phyloP scores from a whole-genome alignment of 192 early-diverging fungal species.

The Linnemannia hyalina region DNA sequence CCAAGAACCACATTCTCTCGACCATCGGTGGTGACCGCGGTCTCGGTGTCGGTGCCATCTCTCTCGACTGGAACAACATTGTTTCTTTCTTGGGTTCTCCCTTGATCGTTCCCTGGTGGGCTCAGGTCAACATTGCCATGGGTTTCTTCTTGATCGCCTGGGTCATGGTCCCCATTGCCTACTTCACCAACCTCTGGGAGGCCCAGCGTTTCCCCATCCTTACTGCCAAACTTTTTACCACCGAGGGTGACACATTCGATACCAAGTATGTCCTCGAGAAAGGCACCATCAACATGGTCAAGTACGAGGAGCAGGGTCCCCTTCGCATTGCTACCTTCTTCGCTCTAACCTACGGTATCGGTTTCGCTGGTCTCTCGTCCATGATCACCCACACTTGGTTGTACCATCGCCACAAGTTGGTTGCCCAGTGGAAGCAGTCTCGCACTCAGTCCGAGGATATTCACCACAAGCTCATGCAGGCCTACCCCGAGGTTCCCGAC shows the following conservation, averaged over 20 bases:
- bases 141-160: constrained; percentile 76
- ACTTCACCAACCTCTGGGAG: constrained; percentile 74
- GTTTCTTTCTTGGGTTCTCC: constrained; percentile 50
- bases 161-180: constrained; percentile 76
- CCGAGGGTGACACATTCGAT: constrained; percentile 43
- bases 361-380: constrained; percentile 60
- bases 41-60: constrained; percentile 77
- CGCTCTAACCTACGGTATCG: constrained; percentile 65
- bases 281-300: constrained; percentile 52
- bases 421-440: constrained; percentile 55
- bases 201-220: constrained; percentile 60
- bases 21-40: constrained; percentile 69
- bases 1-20: constrained; percentile 32
- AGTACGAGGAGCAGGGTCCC: constrained; percentile 63
- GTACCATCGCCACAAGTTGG: constrained; percentile 72
- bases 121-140: constrained; percentile 73
- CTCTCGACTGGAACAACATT: constrained; percentile 77
- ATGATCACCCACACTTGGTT: constrained; percentile 65
- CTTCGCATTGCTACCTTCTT: constrained; percentile 66
- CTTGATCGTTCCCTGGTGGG: constrained; percentile 65
- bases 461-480: constrained; percentile 78
- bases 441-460: constrained; percentile 64
- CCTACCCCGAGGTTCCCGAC: constrained; percentile 68
- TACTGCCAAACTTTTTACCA: constrained; percentile 47
- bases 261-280: constrained; percentile 37